A percentile compares a stretch with the other conserved stretches of the same genome.
Evolutionary conservation across 805 yeast genomes (phyloP).

Genomic region (Candida anglica): DNA sequence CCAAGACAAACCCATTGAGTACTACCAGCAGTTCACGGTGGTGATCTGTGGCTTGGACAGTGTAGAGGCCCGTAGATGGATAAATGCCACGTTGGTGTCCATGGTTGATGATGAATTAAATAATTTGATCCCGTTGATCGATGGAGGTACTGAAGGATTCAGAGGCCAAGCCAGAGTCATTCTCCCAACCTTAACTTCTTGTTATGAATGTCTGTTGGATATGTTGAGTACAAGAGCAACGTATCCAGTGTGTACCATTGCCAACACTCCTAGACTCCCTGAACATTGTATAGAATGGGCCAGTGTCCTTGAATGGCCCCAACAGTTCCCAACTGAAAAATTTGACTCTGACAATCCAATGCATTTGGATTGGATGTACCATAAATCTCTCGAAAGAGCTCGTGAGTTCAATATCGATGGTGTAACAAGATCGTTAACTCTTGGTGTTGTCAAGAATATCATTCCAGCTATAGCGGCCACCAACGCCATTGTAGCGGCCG

Average conservation of each 20-base stretch:
- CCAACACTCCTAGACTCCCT: constrained; percentile 89
- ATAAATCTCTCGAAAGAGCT: constrained; percentile 58
- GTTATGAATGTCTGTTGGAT: constrained; percentile 88
- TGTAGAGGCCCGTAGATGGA: constrained; percentile 88
- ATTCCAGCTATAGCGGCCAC: constrained; percentile 95
- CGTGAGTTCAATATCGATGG: constrained; percentile 63
- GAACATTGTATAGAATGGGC: constrained; percentile 96
- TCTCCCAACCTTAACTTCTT: constrained; percentile 78
- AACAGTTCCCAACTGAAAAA: constrained; percentile 36
- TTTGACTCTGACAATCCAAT: constrained; percentile 69
- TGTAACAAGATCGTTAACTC: constrained; percentile 64
- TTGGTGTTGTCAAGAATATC: constrained; percentile 88
- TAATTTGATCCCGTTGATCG: constrained; percentile 53
- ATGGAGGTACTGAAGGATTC: constrained; percentile 95
- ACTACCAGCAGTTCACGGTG: constrained; percentile 63
- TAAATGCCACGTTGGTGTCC: constrained; percentile 63
- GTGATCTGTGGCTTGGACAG: constrained; percentile 87
- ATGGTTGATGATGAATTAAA: constrained; percentile 49
- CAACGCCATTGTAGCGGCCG: constrained; percentile 86
- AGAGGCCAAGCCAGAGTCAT: constrained; percentile 88
- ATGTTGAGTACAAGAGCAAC: constrained; percentile 62
- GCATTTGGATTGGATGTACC: constrained; percentile 62
- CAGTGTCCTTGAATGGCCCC: constrained; percentile 70
- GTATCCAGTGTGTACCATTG: constrained; percentile 90
- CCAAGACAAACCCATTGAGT: constrained; percentile 53